Percentiles rank a stretch among this genome's conserved stretches.
phyloP scores from a whole-genome alignment of 2,329 filamentous ascomycete genomes.

The Septoria petroselini region DNA sequence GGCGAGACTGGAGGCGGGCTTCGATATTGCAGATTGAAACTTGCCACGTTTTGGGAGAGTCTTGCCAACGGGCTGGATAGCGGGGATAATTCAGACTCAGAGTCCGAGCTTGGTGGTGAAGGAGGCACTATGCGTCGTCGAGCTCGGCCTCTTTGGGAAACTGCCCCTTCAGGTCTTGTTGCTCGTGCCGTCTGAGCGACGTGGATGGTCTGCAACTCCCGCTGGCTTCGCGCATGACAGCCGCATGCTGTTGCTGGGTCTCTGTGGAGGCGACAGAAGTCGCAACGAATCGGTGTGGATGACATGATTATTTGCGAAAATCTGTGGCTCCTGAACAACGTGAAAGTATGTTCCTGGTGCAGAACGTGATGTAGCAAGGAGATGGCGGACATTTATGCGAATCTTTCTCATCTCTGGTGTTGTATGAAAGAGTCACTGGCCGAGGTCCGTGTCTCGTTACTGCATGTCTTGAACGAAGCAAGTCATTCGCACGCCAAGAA shows the following conservation, averaged over 20 bases:
- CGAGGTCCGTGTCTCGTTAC: constrained; percentile 4
- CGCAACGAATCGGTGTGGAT: constrained; percentile 3
- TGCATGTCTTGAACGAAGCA: constrained; percentile 8
- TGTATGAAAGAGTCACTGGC: constrained; percentile 3
- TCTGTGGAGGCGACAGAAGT: constrained; percentile 8
- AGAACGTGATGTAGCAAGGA: background rate
- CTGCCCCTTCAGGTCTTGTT: background rate
- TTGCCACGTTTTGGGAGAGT: background rate
- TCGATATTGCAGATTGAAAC: background rate
- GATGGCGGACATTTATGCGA: constrained; percentile 1
- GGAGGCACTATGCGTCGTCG: background rate
- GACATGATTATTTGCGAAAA: constrained; percentile 3
- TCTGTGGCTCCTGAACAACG: too few relatives aligned
- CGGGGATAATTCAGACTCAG: background rate
- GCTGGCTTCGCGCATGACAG: background rate
- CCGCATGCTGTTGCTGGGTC: background rate
- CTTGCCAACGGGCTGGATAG: constrained; percentile 2
- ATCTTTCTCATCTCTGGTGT: background rate
- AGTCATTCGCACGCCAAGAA: constrained; percentile 11
- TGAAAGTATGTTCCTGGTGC: background rate
- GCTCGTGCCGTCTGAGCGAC: background rate
- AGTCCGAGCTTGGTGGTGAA: background rate
- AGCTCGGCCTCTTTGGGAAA: background rate
- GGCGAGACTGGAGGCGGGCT: background rate
- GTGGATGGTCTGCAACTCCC: background rate